A percentile compares a stretch with the other conserved stretches of the same genome.
phyloP scores from a whole-genome alignment of 2,329 filamentous ascomycete genomes.

The Apiospora kogelbergensis region DNA sequence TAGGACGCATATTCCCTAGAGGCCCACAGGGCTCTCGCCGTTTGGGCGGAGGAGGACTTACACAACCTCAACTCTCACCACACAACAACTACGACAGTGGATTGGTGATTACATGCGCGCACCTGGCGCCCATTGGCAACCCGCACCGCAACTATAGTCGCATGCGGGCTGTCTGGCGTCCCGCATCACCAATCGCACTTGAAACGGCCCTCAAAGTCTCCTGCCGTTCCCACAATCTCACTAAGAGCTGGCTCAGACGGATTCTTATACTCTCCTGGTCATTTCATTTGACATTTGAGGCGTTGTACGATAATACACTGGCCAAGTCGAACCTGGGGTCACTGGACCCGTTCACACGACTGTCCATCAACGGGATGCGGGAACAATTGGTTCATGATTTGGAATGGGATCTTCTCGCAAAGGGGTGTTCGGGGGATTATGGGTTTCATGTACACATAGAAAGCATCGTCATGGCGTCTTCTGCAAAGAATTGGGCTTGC shows the following conservation, averaged over 20 bases:
- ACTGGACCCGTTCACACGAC: slow-evolving; percentile 14
- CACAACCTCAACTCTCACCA: neutral
- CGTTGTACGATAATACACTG: slow-evolving; percentile 13
- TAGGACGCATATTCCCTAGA: neutral
- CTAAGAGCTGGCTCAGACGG: slow-evolving; percentile 16
- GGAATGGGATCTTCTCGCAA: slow-evolving; percentile 5
- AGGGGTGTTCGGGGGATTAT: slow-evolving; percentile 20
- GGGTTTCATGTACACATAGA: slow-evolving; percentile 25
- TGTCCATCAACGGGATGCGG: slow-evolving; percentile 10
- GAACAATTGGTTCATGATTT: slow-evolving; percentile 14
- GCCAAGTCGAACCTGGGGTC: slow-evolving; percentile 12
- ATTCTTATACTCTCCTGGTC: slow-evolving; percentile 10
- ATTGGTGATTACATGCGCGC: slow-evolving; percentile 11
- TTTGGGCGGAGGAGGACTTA: neutral
- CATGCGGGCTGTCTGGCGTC: neutral
- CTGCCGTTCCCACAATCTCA: neutral
- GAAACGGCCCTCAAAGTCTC: neutral
- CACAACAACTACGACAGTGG: neutral
- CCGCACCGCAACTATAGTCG: neutral
- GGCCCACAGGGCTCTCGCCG: neutral
- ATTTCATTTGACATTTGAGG: neutral
- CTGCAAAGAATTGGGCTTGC: slow-evolving; percentile 27
- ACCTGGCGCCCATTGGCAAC: slow-evolving; percentile 5
- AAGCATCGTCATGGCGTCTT: slow-evolving; percentile 28
- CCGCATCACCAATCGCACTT: slow-evolving; percentile 2